Evolutionary conservation across 1,139 yeast genomes (phyloP).

Genomic region (Saccharomyces pastorianus): DNA sequence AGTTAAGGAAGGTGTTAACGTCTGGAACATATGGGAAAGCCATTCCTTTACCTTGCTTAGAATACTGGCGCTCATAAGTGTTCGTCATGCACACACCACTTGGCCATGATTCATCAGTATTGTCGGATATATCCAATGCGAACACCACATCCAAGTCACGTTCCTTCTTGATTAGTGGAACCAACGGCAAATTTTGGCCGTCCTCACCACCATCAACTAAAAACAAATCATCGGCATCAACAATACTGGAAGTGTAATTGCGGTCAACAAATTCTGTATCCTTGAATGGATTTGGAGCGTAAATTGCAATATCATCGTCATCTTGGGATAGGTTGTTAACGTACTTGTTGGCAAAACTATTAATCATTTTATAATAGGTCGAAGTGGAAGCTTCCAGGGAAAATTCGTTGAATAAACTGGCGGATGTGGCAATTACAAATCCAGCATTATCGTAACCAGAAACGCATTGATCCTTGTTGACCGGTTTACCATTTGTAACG

Average conservation of each 20-base stretch:
- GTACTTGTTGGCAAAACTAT: slow-evolving; percentile 39
- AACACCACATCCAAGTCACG: slow-evolving; percentile 69
- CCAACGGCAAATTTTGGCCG: slow-evolving; percentile 66
- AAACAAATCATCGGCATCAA: slow-evolving; percentile 40
- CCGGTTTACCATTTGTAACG: slow-evolving; percentile 50
- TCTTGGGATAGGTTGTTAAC: slow-evolving; percentile 40
- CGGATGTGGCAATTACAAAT: slow-evolving; percentile 66
- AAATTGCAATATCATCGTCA: slow-evolving; percentile 61
- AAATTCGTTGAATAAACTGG: slow-evolving; percentile 68
- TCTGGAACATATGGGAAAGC: slow-evolving; percentile 87
- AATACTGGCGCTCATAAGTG: slow-evolving; percentile 66
- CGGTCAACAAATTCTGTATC: slow-evolving; percentile 40
- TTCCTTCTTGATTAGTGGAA: slow-evolving; percentile 63
- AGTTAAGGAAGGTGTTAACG: slow-evolving; percentile 48
- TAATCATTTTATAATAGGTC: slow-evolving; percentile 41
- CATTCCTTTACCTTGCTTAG: slow-evolving; percentile 44
- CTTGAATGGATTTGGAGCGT: slow-evolving; percentile 60
- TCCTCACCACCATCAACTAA: slow-evolving; percentile 92
- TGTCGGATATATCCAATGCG: slow-evolving; percentile 81
- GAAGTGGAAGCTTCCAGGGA: slow-evolving; percentile 51
- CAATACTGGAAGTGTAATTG: slow-evolving; percentile 32
- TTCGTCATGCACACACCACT: slow-evolving; percentile 61
- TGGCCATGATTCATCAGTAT: slow-evolving; percentile 63
- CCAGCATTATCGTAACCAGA: slow-evolving; percentile 75
- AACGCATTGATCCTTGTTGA: slow-evolving; percentile 38